Percentiles rank a stretch among this genome's conserved stretches.
phyloP scores from a whole-genome alignment of 108 stramenopile species.

The Schizochytrium sp. region DNA sequence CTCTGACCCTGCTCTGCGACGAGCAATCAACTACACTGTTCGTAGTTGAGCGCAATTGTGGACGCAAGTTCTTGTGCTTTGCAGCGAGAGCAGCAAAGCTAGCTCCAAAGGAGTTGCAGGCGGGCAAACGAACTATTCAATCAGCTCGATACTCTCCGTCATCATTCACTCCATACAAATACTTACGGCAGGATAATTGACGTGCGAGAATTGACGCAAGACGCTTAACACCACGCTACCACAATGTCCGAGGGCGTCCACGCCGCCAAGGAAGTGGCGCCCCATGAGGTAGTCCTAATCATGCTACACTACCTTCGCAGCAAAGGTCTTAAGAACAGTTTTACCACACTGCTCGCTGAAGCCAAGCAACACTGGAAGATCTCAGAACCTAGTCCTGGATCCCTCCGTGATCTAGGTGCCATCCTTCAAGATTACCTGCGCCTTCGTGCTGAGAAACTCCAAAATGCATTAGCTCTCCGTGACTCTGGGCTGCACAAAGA shows the following conservation, averaged over 20 bases:
- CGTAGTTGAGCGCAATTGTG: too few species aligned
- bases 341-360: neutral
- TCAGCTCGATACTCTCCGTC: too few species aligned
- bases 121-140: too few species aligned
- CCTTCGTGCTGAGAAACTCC: conserved; percentile 17
- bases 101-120: too few species aligned
- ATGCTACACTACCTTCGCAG: neutral
- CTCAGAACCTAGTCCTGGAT: neutral
- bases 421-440: conserved; percentile 37
- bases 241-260: neutral
- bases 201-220: too few species aligned
- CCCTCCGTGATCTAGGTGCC: conserved; percentile 23
- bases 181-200: too few species aligned
- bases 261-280: conserved; percentile 11
- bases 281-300: conserved; percentile 25
- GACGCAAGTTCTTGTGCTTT: too few species aligned
- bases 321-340: conserved; percentile 1
- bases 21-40: too few species aligned
- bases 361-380: conserved; percentile 28
- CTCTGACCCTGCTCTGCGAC: too few species aligned
- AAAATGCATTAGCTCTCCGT: neutral
- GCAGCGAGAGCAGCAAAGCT: too few species aligned
- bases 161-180: too few species aligned
- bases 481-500: conserved; percentile 21
- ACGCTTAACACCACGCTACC: too few species aligned